Conservation (phyloP, 2,329 filamentous ascomycete genomes). For the Polytolypa hystricis region DNA sequence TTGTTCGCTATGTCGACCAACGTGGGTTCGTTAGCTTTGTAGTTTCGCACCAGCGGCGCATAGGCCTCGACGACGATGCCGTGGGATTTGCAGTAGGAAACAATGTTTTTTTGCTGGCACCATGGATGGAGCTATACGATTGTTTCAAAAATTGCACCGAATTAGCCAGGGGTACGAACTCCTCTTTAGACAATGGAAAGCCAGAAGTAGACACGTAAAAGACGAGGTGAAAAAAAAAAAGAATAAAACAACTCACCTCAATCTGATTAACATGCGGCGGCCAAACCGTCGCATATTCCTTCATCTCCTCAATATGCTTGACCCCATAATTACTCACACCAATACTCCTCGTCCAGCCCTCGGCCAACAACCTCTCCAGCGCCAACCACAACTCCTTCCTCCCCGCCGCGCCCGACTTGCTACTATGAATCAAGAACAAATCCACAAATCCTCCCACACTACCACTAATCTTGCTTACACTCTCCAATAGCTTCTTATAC, state of each 20-base stretch:
- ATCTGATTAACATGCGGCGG: constrained; percentile 66
- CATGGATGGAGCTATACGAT: constrained; percentile 54
- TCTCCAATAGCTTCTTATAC: constrained; percentile 49
- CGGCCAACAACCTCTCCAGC: constrained; percentile 49
- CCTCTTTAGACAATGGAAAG: constrained; percentile 31
- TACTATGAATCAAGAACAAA: constrained; percentile 58
- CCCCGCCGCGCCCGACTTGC: constrained; percentile 43
- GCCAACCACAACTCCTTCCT: constrained; percentile 55
- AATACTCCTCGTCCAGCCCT: constrained; percentile 53
- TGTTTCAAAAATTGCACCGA: not conserved
- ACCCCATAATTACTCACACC: constrained; percentile 64
- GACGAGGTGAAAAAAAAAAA: constrained; percentile 1
- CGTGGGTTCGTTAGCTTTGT: constrained; percentile 58
- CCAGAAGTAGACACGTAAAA: constrained; percentile 1
- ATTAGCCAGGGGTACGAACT: constrained; percentile 4
- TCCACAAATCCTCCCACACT: constrained; percentile 54
- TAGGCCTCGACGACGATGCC: constrained; percentile 45
- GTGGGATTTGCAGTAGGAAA: constrained; percentile 43
- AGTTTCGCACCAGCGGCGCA: constrained; percentile 49
- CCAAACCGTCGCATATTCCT: constrained; percentile 52
- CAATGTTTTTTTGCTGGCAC: constrained; percentile 53
- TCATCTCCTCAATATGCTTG: constrained; percentile 58
- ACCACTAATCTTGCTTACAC: constrained; percentile 51
- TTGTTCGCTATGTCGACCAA: constrained; percentile 57
- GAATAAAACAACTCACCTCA: constrained; percentile 43